Conservation (phyloP, 495 filamentous ascomycete species). For the Hapsidospora chrysogenum region DNA sequence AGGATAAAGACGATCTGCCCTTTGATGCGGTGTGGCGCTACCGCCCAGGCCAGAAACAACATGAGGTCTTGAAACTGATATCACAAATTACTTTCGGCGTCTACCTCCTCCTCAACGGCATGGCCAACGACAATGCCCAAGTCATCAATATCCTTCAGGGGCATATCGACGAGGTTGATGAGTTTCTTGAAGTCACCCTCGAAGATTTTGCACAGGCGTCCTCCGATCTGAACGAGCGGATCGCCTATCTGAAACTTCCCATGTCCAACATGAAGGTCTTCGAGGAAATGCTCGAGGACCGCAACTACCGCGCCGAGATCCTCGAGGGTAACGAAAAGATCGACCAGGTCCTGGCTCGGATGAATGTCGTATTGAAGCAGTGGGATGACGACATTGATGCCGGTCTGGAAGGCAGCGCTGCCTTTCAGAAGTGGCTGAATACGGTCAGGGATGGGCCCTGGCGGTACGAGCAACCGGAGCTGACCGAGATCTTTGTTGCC, state of each 20-base stretch:
- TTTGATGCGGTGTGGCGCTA: constrained; percentile 60
- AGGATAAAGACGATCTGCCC: constrained; percentile 36
- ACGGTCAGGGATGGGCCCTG: constrained; percentile 41
- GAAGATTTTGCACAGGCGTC: constrained; percentile 78
- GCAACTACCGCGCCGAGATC: constrained; percentile 63
- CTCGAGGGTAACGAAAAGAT: constrained; percentile 81
- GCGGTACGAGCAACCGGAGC: constrained; percentile 29
- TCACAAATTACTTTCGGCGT: constrained; percentile 90
- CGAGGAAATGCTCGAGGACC: constrained; percentile 75
- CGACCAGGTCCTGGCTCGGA: constrained; percentile 70
- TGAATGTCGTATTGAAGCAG: constrained; percentile 55
- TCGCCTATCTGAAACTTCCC: constrained; percentile 65
- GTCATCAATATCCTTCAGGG: constrained; percentile 80
- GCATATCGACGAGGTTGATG: constrained; percentile 88
- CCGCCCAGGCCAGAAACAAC: constrained; percentile 45
- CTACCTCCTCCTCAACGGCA: constrained; percentile 66
- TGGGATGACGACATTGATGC: constrained; percentile 61
- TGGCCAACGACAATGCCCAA: constrained; percentile 74
- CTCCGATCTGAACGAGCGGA: constrained; percentile 53
- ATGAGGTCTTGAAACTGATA: constrained; percentile 79
- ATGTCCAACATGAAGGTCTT: constrained; percentile 72
- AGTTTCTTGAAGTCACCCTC: constrained; percentile 67
- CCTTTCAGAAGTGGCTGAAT: constrained; percentile 59
- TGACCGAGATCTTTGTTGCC: constrained; percentile 51
- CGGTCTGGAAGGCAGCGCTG: constrained; percentile 57